These are phyloP conservation scores for Harringtonia aguacate DNA, from an alignment of 2,329 filamentous ascomycete genomes.

Conservation along the genomic window DNA sequence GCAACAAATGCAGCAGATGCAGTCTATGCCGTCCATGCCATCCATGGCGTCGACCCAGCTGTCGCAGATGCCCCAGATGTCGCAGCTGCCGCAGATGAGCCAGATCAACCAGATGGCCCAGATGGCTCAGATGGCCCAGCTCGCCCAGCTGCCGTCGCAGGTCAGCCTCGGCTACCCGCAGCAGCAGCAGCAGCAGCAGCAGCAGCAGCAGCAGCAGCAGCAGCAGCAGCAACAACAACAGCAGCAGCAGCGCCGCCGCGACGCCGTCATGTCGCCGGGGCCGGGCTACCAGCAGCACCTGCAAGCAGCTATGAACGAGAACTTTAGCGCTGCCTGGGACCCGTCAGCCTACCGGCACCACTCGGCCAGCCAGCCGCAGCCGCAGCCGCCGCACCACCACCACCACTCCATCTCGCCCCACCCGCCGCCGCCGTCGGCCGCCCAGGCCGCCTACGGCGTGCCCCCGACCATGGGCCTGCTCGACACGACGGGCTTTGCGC, in stretches of 20 bases:
- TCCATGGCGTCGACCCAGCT: too few relatives aligned
- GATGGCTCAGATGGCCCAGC: too few relatives aligned
- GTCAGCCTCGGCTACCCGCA: too few relatives aligned
- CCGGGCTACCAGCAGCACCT: constrained; percentile 40
- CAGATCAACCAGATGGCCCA: too few relatives aligned
- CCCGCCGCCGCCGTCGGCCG: background rate
- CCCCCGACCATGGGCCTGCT: constrained; percentile 25
- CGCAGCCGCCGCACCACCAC: constrained; percentile 11
- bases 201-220: constrained; percentile 1
- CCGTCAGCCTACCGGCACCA: background rate
- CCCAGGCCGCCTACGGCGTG: constrained; percentile 6
- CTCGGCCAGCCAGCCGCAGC: constrained; percentile 1
- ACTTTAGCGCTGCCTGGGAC: constrained; percentile 27
- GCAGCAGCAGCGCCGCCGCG: constrained; percentile 15
- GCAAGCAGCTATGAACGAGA: constrained; percentile 46
- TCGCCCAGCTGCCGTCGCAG: too few relatives aligned
- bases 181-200: constrained; percentile 19
- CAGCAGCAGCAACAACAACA: constrained; percentile 1
- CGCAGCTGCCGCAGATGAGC: too few relatives aligned
- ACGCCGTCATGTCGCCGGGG: constrained; percentile 43
- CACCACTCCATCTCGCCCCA: constrained; percentile 9
- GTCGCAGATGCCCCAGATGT: too few relatives aligned
- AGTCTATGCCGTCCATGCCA: too few relatives aligned
- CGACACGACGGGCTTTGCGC: constrained; percentile 35
- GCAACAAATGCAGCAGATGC: too few relatives aligned